phyloP scores from a whole-genome alignment of 2,329 filamentous ascomycete genomes.

The Botryosphaeria dothidea region DNA sequence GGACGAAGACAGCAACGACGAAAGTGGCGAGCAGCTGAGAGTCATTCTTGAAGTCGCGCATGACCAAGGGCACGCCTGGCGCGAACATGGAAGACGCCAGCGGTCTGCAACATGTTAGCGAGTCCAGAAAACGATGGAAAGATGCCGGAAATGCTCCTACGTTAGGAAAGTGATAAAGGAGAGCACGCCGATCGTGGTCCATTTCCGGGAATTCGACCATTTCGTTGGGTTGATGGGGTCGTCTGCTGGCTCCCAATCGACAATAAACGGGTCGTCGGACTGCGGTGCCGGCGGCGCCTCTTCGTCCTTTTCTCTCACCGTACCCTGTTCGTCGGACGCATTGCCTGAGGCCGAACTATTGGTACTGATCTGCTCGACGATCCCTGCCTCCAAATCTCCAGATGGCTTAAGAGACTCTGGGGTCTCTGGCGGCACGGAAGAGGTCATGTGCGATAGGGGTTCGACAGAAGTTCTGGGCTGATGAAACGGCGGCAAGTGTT shows the following conservation, averaged over 20 bases:
- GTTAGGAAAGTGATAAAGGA: slow-evolving; percentile 34
- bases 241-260: slow-evolving; percentile 10
- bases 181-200: slow-evolving; percentile 33
- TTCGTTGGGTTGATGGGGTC: slow-evolving; percentile 29
- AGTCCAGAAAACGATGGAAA: neutral
- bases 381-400: neutral
- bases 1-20: slow-evolving; percentile 29
- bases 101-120: slow-evolving; percentile 21
- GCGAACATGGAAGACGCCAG: slow-evolving; percentile 31
- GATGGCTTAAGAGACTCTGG: neutral
- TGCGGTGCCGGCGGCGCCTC: neutral
- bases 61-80: slow-evolving; percentile 27
- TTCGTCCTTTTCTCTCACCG: neutral
- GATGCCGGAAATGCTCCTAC: slow-evolving; percentile 22
- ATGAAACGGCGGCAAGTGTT: neutral
- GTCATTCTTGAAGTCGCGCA: slow-evolving; percentile 24
- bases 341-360: neutral
- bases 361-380: neutral
- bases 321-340: neutral
- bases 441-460: neutral
- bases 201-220: slow-evolving; percentile 28
- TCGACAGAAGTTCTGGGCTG: neutral
- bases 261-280: slow-evolving; percentile 9
- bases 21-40: slow-evolving; percentile 27
- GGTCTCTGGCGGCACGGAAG: neutral